These are phyloP conservation scores for Penicillium chermesinum DNA, from an alignment of 495 filamentous ascomycete species.

Conservation along the genomic window DNA sequence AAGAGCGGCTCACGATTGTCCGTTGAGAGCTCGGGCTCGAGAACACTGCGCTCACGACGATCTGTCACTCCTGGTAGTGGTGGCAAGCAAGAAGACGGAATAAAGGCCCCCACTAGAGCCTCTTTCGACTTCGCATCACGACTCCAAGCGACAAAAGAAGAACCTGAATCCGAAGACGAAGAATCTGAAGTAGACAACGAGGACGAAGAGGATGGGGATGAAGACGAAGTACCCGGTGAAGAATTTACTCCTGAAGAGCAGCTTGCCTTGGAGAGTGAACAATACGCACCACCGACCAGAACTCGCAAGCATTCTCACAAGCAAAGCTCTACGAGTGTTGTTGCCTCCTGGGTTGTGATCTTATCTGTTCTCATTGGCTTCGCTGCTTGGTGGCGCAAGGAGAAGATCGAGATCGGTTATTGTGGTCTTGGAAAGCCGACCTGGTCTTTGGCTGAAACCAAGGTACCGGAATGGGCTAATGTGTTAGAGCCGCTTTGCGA, in stretches of 20 bases:
- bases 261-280: slow-evolving; percentile 62
- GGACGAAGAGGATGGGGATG: slow-evolving; percentile 42
- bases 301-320: slow-evolving; percentile 33
- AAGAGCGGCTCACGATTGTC: slow-evolving; percentile 44
- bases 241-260: slow-evolving; percentile 93
- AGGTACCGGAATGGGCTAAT: slow-evolving; percentile 62
- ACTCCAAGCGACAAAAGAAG: slow-evolving; percentile 21
- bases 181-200: slow-evolving; percentile 34
- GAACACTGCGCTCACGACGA: slow-evolving; percentile 34
- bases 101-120: slow-evolving; percentile 32
- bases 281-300: slow-evolving; percentile 18
- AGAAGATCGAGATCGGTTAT: slow-evolving; percentile 91
- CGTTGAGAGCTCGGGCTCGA: slow-evolving; percentile 25
- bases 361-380: slow-evolving; percentile 65
- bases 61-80: slow-evolving; percentile 29
- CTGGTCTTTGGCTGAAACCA: slow-evolving; percentile 46
- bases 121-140: slow-evolving; percentile 43
- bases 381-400: slow-evolving; percentile 79
- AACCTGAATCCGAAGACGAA: slow-evolving; percentile 20
- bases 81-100: slow-evolving; percentile 37
- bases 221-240: slow-evolving; percentile 54
- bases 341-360: slow-evolving; percentile 62
- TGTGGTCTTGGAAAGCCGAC: slow-evolving; percentile 77
- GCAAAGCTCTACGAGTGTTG: slow-evolving; percentile 32
- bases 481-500: slow-evolving; percentile 78